These are phyloP conservation scores for Erysimum pusillum DNA, from an alignment of 441 rosid species.

Conservation along the genomic window DNA sequence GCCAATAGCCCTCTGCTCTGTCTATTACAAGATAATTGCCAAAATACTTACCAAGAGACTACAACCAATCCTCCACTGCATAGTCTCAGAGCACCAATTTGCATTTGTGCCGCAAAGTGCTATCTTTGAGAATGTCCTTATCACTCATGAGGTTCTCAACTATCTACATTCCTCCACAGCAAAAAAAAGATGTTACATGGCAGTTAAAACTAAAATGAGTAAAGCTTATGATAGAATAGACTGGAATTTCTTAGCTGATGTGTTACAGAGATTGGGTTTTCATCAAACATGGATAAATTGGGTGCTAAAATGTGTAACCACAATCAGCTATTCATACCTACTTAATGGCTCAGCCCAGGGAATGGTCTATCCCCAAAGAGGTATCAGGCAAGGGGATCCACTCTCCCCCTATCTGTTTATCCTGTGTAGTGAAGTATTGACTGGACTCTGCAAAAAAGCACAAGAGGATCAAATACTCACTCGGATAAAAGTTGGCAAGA, in stretches of 20 bases:
- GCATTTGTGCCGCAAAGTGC: not conserved
- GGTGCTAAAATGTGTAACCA: no score
- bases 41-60: not conserved
- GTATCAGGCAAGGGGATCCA: no score
- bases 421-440: not conserved
- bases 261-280: no score
- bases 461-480: no score
- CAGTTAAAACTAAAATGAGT: no score
- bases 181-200: not conserved
- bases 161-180: rapidly evolving
- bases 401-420: not conserved
- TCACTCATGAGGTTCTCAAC: not conserved
- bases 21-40: not conserved
- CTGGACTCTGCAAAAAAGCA: not conserved
- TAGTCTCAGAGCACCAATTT: not conserved
- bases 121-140: not conserved
- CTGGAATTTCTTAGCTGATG: not conserved
- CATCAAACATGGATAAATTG: no score
- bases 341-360: no score
- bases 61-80: rapidly evolving
- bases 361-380: no score
- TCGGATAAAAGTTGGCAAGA: no score
- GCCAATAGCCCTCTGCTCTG: not conserved
- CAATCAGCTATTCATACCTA: no score
- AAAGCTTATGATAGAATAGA: not conserved